Conservation (phyloP, 202 grass and related monocot species). For the Panicum hallii region DNA sequence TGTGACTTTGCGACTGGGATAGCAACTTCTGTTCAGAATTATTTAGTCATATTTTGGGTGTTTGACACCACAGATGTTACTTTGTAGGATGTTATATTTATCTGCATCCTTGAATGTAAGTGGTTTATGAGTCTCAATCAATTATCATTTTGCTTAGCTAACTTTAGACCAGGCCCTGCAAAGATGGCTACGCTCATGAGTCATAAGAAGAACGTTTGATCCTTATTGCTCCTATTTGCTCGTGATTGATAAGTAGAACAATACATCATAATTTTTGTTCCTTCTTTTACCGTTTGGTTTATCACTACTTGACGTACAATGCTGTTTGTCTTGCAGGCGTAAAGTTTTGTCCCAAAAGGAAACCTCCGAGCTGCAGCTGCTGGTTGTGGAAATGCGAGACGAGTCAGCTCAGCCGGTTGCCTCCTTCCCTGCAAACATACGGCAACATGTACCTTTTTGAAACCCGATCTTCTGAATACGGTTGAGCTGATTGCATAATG, state of each 20-base stretch:
- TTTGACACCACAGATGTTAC: not conserved
- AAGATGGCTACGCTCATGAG: not conserved
- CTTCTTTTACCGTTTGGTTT: not conserved
- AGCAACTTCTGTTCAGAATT: not conserved
- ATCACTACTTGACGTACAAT: not conserved
- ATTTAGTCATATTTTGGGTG: conserved; percentile 1
- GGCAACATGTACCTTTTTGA: not conserved
- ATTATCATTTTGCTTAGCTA: not conserved
- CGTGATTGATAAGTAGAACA: conserved; percentile 3
- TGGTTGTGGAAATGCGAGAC: not conserved
- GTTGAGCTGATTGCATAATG: conserved; percentile 13
- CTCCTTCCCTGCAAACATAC: conserved; percentile 19
- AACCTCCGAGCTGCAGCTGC: not conserved
- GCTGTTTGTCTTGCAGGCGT: not conserved
- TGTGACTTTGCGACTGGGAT: not conserved
- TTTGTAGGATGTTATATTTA: not conserved
- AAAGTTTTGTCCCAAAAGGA: not conserved
- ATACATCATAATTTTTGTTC: not conserved
- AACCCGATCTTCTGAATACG: not conserved
- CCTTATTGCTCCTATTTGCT: not conserved
- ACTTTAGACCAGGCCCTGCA: not conserved
- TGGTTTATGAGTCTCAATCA: not conserved
- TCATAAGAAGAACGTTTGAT: not conserved
- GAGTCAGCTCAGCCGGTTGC: not conserved
- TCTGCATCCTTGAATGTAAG: not conserved